Evolutionary conservation across 768 basidiomycete species (phyloP).

Genomic region (Serendipita sp.): DNA sequence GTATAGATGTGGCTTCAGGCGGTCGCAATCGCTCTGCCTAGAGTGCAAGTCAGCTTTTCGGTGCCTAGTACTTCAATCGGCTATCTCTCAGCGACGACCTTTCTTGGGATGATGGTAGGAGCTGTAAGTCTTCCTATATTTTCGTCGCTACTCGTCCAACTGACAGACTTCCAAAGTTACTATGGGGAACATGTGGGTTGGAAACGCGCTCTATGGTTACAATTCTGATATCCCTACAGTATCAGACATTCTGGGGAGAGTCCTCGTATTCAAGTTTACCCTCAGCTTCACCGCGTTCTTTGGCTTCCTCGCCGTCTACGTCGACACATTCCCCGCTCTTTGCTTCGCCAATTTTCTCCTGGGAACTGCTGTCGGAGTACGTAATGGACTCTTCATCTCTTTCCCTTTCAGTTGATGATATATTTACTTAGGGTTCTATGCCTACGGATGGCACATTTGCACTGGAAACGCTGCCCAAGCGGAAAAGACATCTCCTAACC

Average conservation of each 20-base stretch:
- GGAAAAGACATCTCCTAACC: conserved; percentile 84
- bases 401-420: not conserved
- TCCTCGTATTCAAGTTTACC: conserved; percentile 81
- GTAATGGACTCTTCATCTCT: conserved; percentile 16
- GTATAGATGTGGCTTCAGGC: conserved; percentile 87
- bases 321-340: conserved; percentile 48
- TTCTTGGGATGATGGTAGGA: conserved; percentile 95
- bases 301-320: conserved; percentile 62
- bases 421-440: conserved; percentile 59
- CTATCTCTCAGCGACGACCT: conserved; percentile 71
- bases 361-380: conserved; percentile 84
- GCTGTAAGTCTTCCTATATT: conserved; percentile 35
- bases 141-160: not conserved
- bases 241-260: conserved; percentile 80
- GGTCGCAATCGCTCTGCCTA: conserved; percentile 84
- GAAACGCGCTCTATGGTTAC: not conserved
- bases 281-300: conserved; percentile 83
- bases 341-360: conserved; percentile 73
- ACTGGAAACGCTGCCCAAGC: conserved; percentile 81
- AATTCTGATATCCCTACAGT: conserved; percentile 22
- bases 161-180: not conserved
- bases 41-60: conserved; percentile 38
- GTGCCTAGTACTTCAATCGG: conserved; percentile 69
- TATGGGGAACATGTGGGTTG: conserved; percentile 72
- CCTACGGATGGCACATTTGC: conserved; percentile 90